Conservation (phyloP, 768 basidiomycete genomes). For the Podaxis pistillaris region DNA sequence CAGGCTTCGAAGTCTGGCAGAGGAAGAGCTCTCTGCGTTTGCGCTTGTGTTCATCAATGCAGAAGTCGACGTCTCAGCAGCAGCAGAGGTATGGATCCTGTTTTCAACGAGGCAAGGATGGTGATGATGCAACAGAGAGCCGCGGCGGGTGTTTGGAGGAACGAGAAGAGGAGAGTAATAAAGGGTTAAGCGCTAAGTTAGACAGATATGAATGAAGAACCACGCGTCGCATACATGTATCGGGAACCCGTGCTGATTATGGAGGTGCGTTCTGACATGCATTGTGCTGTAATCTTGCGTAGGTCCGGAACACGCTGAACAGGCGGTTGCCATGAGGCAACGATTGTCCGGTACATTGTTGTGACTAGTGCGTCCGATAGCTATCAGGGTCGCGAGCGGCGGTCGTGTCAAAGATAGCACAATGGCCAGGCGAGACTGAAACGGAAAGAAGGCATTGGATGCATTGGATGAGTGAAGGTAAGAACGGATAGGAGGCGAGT, state of each 20-base stretch:
- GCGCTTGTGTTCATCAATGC: constrained; percentile 15
- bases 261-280: constrained; percentile 11
- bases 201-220: constrained; percentile 17
- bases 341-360: neutral
- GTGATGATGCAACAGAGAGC: neutral
- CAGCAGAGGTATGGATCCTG: constrained; percentile 7
- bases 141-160: constrained; percentile 2
- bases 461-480: neutral
- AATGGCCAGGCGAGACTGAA: neutral
- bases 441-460: neutral
- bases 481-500: neutral
- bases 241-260: neutral
- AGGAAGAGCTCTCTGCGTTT: constrained; percentile 12
- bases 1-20: constrained; percentile 13
- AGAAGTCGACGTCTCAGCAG: neutral
- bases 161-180: constrained; percentile 11
- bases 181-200: constrained; percentile 10
- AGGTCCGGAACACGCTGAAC: constrained; percentile 1
- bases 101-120: constrained; percentile 10
- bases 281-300: constrained; percentile 11
- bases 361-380: neutral
- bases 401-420: neutral
- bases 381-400: constrained; percentile 1
- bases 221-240: constrained; percentile 16
- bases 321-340: constrained; percentile 13